A percentile compares a stretch with the other conserved stretches of the same genome.
phyloP scores from a whole-genome alignment of 805 yeast species.

The Candida berthetii region DNA sequence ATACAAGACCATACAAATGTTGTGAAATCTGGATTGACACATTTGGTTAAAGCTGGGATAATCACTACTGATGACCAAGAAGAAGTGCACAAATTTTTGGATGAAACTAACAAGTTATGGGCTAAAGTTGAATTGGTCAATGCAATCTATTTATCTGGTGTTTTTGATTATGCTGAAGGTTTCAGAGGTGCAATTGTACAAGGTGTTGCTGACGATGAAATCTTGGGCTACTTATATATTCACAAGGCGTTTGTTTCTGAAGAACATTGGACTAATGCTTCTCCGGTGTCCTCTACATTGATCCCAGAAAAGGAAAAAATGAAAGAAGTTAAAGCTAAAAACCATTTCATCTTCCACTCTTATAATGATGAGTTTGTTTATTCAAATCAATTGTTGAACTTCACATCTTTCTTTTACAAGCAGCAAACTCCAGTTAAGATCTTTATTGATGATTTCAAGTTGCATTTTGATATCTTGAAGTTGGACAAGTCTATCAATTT shows the following conservation, averaged over 20 bases:
- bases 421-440: background rate
- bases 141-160: background rate
- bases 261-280: background rate
- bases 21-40: background rate
- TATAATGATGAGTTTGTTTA: background rate
- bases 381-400: background rate
- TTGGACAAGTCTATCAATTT: background rate
- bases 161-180: background rate
- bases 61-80: background rate
- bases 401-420: background rate
- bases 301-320: background rate
- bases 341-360: slow-evolving; percentile 1
- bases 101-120: background rate
- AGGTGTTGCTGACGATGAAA: background rate
- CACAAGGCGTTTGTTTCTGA: background rate
- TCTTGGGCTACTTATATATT: background rate
- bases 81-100: background rate
- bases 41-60: background rate
- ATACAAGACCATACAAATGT: background rate
- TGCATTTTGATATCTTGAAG: background rate
- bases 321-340: background rate
- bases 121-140: background rate
- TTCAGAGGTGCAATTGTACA: background rate
- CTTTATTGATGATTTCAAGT: background rate
- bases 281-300: background rate